A percentile compares a stretch with the other conserved stretches of the same genome.
Evolutionary conservation across 768 basidiomycete species (phyloP).

Genomic region (Scleroderma bovista): DNA sequence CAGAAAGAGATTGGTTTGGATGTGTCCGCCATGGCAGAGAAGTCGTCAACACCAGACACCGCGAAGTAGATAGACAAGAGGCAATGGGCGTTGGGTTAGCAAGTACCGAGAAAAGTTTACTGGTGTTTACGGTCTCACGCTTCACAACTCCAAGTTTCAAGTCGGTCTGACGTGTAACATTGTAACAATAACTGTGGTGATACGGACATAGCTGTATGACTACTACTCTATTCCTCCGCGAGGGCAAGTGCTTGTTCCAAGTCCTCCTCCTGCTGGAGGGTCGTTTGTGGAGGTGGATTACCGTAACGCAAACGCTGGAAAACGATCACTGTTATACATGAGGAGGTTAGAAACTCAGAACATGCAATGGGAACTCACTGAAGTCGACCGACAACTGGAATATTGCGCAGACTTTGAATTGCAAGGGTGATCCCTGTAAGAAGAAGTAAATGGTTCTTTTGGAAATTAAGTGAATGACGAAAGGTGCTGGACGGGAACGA

Average conservation of each 20-base stretch:
- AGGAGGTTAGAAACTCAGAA: slow-evolving; percentile 8
- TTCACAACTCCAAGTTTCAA: neutral
- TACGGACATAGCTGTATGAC: neutral
- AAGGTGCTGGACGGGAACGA: slow-evolving; percentile 5
- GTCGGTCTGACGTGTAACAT: no score
- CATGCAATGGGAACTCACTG: slow-evolving; percentile 40
- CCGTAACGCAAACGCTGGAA: slow-evolving; percentile 74
- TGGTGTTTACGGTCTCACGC: slow-evolving; percentile 27
- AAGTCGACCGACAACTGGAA: slow-evolving; percentile 79
- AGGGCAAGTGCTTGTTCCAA: slow-evolving; percentile 71
- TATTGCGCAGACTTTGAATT: slow-evolving; percentile 78
- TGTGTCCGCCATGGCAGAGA: slow-evolving; percentile 22
- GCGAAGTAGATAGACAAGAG: slow-evolving; percentile 10
- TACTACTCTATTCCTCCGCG: slow-evolving; percentile 43
- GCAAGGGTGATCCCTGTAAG: slow-evolving; percentile 61
- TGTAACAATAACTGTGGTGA: no score
- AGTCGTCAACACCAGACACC: slow-evolving; percentile 16
- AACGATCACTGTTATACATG: slow-evolving; percentile 53
- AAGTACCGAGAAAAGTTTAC: slow-evolving; percentile 24
- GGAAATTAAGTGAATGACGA: slow-evolving; percentile 8
- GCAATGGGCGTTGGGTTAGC: slow-evolving; percentile 20
- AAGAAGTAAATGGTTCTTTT: slow-evolving; percentile 78
- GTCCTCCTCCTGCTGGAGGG: slow-evolving; percentile 49
- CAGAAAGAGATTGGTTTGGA: slow-evolving; percentile 81
- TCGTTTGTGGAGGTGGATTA: slow-evolving; percentile 51